Conservation (phyloP, 106 monocot genomes). For the Acorus calamus region DNA sequence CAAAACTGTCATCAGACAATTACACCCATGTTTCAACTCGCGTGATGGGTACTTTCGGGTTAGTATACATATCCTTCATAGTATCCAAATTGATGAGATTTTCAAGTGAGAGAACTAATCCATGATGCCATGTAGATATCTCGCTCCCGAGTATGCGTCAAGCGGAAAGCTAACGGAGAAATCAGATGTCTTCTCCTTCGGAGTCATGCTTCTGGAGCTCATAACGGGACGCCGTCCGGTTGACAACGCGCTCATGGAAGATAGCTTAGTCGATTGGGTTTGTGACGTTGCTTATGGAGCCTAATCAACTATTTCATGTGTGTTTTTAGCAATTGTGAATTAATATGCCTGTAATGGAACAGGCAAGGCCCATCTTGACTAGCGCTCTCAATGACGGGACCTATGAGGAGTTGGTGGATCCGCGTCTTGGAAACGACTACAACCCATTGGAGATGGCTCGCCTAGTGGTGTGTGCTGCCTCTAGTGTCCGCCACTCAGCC, state of each 20-base stretch:
- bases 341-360: background rate
- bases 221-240: conserved; percentile 69
- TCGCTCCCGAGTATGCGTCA: conserved; percentile 91
- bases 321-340: background rate
- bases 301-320: background rate
- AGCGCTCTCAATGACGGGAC: conserved; percentile 42
- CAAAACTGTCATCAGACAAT: conserved; percentile 72
- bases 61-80: background rate
- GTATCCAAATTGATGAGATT: background rate
- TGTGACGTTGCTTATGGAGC: conserved; percentile 2
- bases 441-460: conserved; percentile 51
- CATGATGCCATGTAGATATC: conserved; percentile 30
- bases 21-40: conserved; percentile 87
- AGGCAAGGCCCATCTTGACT: conserved; percentile 34
- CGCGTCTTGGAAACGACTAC: conserved; percentile 45
- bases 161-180: conserved; percentile 91
- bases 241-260: conserved; percentile 60
- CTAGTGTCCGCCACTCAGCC: conserved; percentile 72
- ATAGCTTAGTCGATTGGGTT: conserved; percentile 90
- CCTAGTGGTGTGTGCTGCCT: conserved; percentile 52
- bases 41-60: conserved; percentile 93
- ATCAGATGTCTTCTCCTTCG: conserved; percentile 89
- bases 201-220: conserved; percentile 89
- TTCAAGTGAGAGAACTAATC: background rate
- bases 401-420: conserved; percentile 61